Evolutionary conservation across 345 rosid genomes (phyloP).

Genomic region (Bruguiera parviflora): DNA sequence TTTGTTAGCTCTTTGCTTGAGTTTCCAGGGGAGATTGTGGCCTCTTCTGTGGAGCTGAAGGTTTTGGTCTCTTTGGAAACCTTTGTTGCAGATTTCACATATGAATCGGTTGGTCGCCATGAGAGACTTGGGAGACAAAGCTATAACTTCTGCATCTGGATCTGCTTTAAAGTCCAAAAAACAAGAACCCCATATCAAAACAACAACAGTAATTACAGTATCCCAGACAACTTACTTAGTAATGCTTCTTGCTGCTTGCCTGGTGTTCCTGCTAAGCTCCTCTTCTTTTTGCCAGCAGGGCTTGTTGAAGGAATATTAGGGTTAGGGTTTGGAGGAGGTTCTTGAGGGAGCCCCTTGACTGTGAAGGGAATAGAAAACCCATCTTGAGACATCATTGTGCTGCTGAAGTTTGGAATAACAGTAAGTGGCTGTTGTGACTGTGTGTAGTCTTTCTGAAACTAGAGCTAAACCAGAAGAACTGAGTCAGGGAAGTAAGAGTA

Average conservation of each 20-base stretch:
- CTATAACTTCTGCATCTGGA: slow-evolving; percentile 52
- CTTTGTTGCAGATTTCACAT: slow-evolving; percentile 58
- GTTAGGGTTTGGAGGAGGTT: slow-evolving; percentile 51
- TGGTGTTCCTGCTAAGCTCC: slow-evolving; percentile 75
- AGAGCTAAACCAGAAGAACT: slow-evolving; percentile 22
- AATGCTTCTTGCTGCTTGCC: slow-evolving; percentile 36
- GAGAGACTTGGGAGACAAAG: slow-evolving; percentile 46
- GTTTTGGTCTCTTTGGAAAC: slow-evolving; percentile 56
- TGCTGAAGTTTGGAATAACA: slow-evolving; percentile 17
- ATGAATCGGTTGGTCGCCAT: slow-evolving; percentile 52
- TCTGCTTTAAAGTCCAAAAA: slow-evolving; percentile 22
- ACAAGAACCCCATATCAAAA: not conserved
- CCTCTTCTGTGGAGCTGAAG: slow-evolving; percentile 57
- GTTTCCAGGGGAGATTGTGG: slow-evolving; percentile 56
- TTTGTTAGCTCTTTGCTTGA: slow-evolving; percentile 44
- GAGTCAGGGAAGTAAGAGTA: not conserved
- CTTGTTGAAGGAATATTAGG: slow-evolving; percentile 41
- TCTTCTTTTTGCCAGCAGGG: slow-evolving; percentile 43
- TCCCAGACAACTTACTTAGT: not conserved
- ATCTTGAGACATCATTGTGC: slow-evolving; percentile 56
- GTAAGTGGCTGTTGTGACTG: not conserved
- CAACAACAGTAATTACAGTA: not conserved
- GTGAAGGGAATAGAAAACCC: slow-evolving; percentile 44
- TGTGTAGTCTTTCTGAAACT: slow-evolving; percentile 14
- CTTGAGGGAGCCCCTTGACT: slow-evolving; percentile 36